Evolutionary conservation across 352 stramenopile species (phyloP).

Genomic region (Detonula confervacea): DNA sequence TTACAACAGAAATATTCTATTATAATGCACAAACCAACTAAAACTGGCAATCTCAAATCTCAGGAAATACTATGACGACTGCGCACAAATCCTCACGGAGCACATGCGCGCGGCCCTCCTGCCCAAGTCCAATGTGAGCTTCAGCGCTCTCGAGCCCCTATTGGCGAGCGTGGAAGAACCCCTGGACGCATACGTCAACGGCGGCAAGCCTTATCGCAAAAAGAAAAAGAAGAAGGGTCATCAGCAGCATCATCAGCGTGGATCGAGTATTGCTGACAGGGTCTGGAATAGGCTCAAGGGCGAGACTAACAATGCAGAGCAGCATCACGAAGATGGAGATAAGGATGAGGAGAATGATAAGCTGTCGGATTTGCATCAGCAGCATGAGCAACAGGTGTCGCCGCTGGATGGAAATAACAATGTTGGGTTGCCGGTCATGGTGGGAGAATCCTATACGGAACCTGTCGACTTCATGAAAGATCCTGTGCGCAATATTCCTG

Average conservation of each 20-base stretch:
- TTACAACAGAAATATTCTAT: too few species aligned
- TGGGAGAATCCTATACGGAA: conserved; percentile 41
- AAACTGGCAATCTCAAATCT: background rate
- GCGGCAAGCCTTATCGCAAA: conserved; percentile 7
- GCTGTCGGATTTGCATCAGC: conserved; percentile 41
- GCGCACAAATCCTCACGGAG: conserved; percentile 91
- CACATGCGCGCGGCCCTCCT: conserved; percentile 82
- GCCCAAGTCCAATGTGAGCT: conserved; percentile 59
- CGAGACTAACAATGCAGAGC: conserved; percentile 10
- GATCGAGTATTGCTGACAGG: conserved; percentile 46
- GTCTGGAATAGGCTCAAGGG: conserved; percentile 57
- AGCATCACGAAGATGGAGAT: conserved; percentile 24
- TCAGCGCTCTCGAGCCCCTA: conserved; percentile 82
- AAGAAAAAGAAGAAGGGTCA: conserved; percentile 46
- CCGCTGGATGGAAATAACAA: conserved; percentile 47
- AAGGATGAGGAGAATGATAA: conserved; percentile 50
- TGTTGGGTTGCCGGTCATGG: too few species aligned
- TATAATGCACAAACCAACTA: conserved; percentile 9
- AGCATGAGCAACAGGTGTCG: conserved; percentile 1
- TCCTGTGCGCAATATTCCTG: conserved; percentile 71
- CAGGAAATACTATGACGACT: conserved; percentile 99
- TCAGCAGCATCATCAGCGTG: conserved; percentile 20
- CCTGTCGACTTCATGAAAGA: conserved; percentile 35
- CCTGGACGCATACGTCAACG: conserved; percentile 21
- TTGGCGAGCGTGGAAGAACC: conserved; percentile 63